phyloP scores from a whole-genome alignment of 331 rosid genomes.

The Malus hybrid region DNA sequence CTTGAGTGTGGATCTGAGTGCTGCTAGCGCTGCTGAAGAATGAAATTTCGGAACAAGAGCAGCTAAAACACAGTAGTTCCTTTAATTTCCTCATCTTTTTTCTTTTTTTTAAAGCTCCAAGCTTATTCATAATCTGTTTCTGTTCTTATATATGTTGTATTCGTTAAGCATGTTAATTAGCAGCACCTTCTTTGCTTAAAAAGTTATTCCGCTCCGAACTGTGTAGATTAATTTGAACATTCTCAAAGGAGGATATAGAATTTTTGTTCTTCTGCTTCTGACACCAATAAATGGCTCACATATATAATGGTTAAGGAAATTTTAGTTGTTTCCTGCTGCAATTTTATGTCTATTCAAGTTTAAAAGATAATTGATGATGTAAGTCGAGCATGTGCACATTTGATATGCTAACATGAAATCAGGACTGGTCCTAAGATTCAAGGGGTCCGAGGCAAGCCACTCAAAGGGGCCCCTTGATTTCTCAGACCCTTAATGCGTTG shows the following conservation, averaged over 20 bases:
- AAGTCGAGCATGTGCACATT: too few relatives aligned
- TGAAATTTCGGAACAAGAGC: conserved; percentile 5
- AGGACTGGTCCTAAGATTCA: too few relatives aligned
- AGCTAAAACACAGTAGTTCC: neutral
- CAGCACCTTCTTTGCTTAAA: neutral
- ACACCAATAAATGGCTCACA: neutral
- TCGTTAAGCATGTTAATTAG: neutral
- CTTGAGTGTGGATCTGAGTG: conserved; percentile 29
- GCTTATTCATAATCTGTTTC: neutral
- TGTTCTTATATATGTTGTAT: neutral
- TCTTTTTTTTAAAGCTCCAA: neutral
- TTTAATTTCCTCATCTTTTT: neutral
- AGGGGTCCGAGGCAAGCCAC: too few relatives aligned
- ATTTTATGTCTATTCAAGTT: too few relatives aligned
- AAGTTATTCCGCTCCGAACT: neutral
- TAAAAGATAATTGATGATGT: too few relatives aligned
- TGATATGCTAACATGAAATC: too few relatives aligned
- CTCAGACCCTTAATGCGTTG: too few relatives aligned
- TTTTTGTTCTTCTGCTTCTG: neutral
- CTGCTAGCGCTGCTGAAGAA: conserved; percentile 30
- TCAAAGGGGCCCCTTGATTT: too few relatives aligned
- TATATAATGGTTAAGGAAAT: neutral
- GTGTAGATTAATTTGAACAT: neutral
- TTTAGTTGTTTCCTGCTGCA: neutral
- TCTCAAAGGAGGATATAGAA: neutral